Evolutionary conservation across 2,329 filamentous ascomycete species (phyloP).

Genomic region (Metarhizium album): DNA sequence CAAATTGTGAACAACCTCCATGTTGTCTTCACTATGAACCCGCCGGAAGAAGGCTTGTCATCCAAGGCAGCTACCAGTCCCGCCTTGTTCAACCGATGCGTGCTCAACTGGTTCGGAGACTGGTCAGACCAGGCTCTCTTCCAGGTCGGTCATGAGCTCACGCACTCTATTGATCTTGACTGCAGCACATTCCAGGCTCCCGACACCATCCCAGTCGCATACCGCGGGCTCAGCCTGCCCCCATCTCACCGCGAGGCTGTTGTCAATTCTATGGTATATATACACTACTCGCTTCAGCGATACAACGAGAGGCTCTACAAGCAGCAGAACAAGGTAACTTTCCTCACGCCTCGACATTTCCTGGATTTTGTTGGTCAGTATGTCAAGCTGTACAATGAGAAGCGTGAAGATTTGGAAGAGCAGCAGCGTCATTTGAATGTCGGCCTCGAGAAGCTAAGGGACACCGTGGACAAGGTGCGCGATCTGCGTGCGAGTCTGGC

Average conservation of each 20-base stretch:
- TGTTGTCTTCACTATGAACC: slow-evolving; percentile 99
- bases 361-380: slow-evolving; percentile 97
- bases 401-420: slow-evolving; percentile 95
- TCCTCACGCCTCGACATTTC: slow-evolving; percentile 92
- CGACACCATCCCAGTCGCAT: slow-evolving; percentile 87
- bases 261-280: slow-evolving; percentile 97
- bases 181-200: slow-evolving; percentile 75
- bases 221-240: slow-evolving; percentile 72
- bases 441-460: slow-evolving; percentile 90
- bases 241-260: slow-evolving; percentile 85
- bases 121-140: slow-evolving; percentile 99
- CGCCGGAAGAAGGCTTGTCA: slow-evolving; percentile 84
- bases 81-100: slow-evolving; percentile 97
- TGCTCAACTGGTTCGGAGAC: slow-evolving; percentile 99
- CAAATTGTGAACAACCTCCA: slow-evolving; percentile 99
- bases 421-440: slow-evolving; percentile 98
- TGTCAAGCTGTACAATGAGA: slow-evolving; percentile 93
- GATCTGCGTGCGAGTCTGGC: slow-evolving; percentile 84
- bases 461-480: slow-evolving; percentile 94
- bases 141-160: slow-evolving; percentile 93
- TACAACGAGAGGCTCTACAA: slow-evolving; percentile 84
- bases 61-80: slow-evolving; percentile 97
- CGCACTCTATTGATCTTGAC: slow-evolving; percentile 91
- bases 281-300: slow-evolving; percentile 85
- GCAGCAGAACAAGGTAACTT: slow-evolving; percentile 87